Conservation (phyloP, 148 eudicot genomes). For the Amaranthus palmeri region DNA sequence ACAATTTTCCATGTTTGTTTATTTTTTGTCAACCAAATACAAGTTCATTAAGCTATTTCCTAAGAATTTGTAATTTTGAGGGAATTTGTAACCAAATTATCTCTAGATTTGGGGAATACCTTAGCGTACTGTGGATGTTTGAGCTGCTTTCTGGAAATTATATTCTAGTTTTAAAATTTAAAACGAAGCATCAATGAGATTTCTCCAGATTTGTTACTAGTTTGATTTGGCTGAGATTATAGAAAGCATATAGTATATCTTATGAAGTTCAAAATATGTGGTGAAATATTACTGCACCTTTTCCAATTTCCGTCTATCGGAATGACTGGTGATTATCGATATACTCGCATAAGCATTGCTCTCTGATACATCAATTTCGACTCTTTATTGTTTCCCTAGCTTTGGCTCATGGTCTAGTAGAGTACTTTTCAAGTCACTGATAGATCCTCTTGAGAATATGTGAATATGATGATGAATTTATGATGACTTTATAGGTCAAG, state of each 20-base stretch:
- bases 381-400: not conserved
- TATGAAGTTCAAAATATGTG: not conserved
- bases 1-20: too few species aligned
- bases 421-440: too few species aligned
- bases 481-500: not conserved
- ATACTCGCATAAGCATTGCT: not conserved
- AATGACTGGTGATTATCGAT: too few species aligned
- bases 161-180: not conserved
- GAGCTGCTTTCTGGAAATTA: not conserved
- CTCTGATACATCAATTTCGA: not conserved
- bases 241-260: not conserved
- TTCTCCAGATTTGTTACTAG: not conserved
- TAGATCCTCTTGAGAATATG: not conserved
- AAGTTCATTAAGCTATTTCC: too few species aligned
- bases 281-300: not conserved
- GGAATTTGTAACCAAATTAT: too few species aligned
- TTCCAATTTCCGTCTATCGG: not conserved
- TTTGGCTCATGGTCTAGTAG: too few species aligned
- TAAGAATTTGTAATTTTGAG: too few species aligned
- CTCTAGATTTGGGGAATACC: not conserved
- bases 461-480: not conserved
- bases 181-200: not conserved
- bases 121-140: not conserved
- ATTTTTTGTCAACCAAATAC: too few species aligned
- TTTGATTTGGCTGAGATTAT: not conserved